Evolutionary conservation across 106 monocot species (phyloP).

Genomic region (Alisma plantagoaquatica): DNA sequence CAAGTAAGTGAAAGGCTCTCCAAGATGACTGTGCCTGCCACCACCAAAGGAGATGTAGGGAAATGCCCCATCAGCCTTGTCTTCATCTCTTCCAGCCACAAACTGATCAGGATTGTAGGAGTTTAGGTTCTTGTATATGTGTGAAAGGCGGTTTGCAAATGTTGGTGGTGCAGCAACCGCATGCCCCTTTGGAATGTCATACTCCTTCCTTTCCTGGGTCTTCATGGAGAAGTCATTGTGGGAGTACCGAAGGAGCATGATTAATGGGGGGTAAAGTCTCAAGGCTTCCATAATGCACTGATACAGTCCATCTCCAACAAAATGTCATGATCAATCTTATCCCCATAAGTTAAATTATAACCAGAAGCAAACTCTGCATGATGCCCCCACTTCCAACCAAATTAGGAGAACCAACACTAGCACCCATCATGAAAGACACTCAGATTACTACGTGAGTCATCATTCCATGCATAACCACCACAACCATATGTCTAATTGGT

Average conservation of each 20-base stretch:
- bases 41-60: slow-evolving; percentile 95
- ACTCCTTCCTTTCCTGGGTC: slow-evolving; percentile 75
- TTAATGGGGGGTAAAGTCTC: slow-evolving; percentile 86
- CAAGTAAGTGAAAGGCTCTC: slow-evolving; percentile 90
- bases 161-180: slow-evolving; percentile 86
- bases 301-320: slow-evolving; percentile 91
- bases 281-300: slow-evolving; percentile 95
- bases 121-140: slow-evolving; percentile 82
- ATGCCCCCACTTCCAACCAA: too few relatives aligned
- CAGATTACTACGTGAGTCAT: too few relatives aligned
- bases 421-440: too few relatives aligned
- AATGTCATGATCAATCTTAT: slow-evolving; percentile 77
- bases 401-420: too few relatives aligned
- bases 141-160: slow-evolving; percentile 83
- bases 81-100: slow-evolving; percentile 74
- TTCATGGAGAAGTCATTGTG: slow-evolving; percentile 80
- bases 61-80: slow-evolving; percentile 83
- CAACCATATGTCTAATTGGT: too few relatives aligned
- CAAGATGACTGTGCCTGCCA: slow-evolving; percentile 89
- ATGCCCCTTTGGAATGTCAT: slow-evolving; percentile 82
- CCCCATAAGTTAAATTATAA: too few relatives aligned
- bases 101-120: slow-evolving; percentile 70
- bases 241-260: slow-evolving; percentile 83
- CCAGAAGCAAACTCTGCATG: too few relatives aligned
- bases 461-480: too few relatives aligned